Evolutionary conservation across 2,329 filamentous ascomycete genomes (phyloP).

Genomic region (Dothistroma pini): DNA sequence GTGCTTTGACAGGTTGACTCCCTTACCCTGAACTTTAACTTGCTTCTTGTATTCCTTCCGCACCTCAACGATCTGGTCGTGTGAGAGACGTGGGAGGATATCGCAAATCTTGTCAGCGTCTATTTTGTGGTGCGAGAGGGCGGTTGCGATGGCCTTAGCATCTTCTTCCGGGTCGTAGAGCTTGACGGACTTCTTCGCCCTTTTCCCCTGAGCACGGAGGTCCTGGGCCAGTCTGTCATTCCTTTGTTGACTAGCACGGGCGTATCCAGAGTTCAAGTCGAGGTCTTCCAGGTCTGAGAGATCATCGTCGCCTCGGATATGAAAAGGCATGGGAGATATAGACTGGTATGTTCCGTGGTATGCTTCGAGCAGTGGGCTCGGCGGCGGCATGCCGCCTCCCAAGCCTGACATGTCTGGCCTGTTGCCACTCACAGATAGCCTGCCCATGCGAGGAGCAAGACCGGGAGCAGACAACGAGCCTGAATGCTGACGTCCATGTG

Average conservation of each 20-base stretch:
- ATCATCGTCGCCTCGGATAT: conserved; percentile 57
- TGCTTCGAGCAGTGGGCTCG: conserved; percentile 82
- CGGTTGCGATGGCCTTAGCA: conserved; percentile 69
- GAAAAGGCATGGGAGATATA: conserved; percentile 90
- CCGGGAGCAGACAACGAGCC: conserved; percentile 25
- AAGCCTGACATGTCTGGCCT: conserved; percentile 40
- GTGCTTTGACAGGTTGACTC: conserved; percentile 82
- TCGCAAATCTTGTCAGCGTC: conserved; percentile 72
- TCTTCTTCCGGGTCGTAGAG: conserved; percentile 83
- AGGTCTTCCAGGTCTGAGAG: conserved; percentile 51
- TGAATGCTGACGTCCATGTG: conserved; percentile 7
- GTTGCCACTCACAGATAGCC: conserved; percentile 47
- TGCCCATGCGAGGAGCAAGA: conserved; percentile 42
- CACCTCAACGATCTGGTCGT: conserved; percentile 83
- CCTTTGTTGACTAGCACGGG: conserved; percentile 3
- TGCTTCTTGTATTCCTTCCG: conserved; percentile 87
- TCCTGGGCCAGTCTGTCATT: conserved; percentile 18
- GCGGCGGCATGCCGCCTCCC: conserved; percentile 54
- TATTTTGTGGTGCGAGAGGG: conserved; percentile 62
- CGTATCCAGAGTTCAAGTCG: conserved; percentile 33
- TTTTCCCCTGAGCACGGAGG: conserved; percentile 20
- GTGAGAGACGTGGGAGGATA: conserved; percentile 77
- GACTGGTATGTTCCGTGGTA: conserved; percentile 94
- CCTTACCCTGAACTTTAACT: conserved; percentile 76
- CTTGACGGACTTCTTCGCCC: conserved; percentile 59